Conservation (phyloP, 2,329 filamentous ascomycete species). For the Colletotrichum sp. region DNA sequence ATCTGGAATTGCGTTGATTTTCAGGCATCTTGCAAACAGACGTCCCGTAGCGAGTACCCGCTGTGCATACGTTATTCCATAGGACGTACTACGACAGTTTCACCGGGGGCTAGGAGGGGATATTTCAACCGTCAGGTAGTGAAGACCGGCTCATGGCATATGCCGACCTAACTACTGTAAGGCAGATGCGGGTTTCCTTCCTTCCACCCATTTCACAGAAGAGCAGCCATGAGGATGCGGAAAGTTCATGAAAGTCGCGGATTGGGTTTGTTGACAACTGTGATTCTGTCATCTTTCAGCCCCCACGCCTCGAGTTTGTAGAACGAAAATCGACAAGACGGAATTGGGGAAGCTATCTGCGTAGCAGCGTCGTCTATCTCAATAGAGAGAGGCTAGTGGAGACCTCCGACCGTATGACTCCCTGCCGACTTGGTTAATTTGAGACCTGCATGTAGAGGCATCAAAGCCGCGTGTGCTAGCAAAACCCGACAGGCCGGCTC, state of each 20-base stretch:
- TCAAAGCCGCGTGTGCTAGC: not conserved
- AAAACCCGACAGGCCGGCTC: not conserved
- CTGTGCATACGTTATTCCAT: not conserved
- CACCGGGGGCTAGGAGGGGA: not conserved
- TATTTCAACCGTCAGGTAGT: not conserved
- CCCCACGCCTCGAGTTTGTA: not conserved
- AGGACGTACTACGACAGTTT: not conserved
- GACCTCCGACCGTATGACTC: not conserved
- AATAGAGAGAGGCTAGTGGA: not conserved
- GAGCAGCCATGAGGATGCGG: not conserved
- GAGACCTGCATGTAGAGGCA: not conserved
- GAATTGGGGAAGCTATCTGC: not conserved
- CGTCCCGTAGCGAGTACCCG: not conserved
- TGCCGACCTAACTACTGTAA: not conserved
- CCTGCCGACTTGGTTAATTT: not conserved
- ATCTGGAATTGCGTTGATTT: not conserved
- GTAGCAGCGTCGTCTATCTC: not conserved
- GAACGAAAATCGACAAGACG: not conserved
- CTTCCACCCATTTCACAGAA: not conserved
- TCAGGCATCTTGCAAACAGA: not conserved
- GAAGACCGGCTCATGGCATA: not conserved
- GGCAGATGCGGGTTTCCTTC: not conserved
- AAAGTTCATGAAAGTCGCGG: fast-evolving
- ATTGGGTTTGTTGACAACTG: fast-evolving
- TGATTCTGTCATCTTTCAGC: fast-evolving